Evolutionary conservation across 2,329 filamentous ascomycete species (phyloP), one percentile per base, ranked within the genome.

Genomic region (Aspergillus novofumigatus): DNA sequence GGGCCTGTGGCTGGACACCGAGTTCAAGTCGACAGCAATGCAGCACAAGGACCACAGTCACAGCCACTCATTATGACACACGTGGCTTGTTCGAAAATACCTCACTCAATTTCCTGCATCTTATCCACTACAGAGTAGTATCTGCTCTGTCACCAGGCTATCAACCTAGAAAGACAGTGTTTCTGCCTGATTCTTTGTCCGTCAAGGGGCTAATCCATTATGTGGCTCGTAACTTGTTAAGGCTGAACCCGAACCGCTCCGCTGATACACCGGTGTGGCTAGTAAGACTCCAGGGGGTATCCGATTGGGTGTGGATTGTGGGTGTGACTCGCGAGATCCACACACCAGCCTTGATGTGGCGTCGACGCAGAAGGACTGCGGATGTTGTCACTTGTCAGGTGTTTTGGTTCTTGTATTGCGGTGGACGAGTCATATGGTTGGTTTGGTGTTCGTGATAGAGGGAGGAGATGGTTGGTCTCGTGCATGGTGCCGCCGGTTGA

Each of bases 51-150:
- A 38, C 26, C 10, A 32, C 26, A 21, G 44, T 49, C 52, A 55
- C 58, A 58, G 58, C 58, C 58, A 60, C 55, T 60, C 23, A 50
- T 48, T 49, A 48, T 52, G 52, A 47, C 55, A 58, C 58, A 60
- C 55, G 58, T 60, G 55, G 58, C 58, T 54, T 47, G 44, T 57
- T 47, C 2, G 32, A 35, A 47, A 47, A 47, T 47, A 23, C 44
- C 44, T 47, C 44, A 47, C 20, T 10, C n/a, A 44, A 3, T 5
- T 4, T 14, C 10, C 3, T 25, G 7, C 10, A 35, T 35, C 32
- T 5, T 35, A 35, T 17, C 32, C 32, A 38, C 32, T 38, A 17
- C 14, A 2, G 5, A 38, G 3, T 17, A 29, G 1, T 29, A 6
- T 26, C 6, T 7, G 7, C 14, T 17, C 14, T 38, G 2, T 38